Percentiles rank a stretch among this genome's conserved stretches.
Conservation (phyloP, 257 asterid genomes). For the Parsonsia alboflavescens region DNA sequence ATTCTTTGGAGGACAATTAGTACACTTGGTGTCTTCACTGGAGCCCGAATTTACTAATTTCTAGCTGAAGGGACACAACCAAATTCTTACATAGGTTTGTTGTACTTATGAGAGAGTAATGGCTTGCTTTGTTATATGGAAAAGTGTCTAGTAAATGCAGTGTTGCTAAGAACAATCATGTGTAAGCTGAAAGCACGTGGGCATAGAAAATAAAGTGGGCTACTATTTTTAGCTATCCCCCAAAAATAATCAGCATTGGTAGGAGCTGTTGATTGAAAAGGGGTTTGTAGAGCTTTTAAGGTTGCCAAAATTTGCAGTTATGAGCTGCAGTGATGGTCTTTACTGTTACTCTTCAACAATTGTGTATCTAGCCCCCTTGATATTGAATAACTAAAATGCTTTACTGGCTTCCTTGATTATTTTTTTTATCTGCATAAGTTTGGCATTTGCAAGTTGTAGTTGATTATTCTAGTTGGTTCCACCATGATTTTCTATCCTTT, state of each 20-base stretch:
- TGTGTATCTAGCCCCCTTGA: too few relatives aligned
- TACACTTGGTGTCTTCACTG: neutral
- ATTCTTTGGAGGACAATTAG: neutral
- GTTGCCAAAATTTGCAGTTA: neutral
- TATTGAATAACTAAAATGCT: too few relatives aligned
- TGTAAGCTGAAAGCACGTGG: neutral
- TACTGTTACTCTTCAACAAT: too few relatives aligned
- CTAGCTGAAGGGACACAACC: neutral
- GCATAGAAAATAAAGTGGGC: neutral
- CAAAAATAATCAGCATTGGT: neutral
- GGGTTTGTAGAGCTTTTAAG: neutral
- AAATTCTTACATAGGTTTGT: neutral
- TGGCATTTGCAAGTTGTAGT: neutral
- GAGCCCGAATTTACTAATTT: neutral
- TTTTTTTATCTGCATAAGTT: neutral
- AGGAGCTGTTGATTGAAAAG: neutral
- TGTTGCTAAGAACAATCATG: neutral
- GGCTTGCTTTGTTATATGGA: neutral
- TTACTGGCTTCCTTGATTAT: too few relatives aligned
- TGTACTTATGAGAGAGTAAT: neutral
- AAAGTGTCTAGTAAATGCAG: neutral
- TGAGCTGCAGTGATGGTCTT: neutral
- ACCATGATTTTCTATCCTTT: too few relatives aligned
- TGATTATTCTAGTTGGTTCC: too few relatives aligned
- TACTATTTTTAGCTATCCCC: neutral